Conservation (phyloP, 2,329 filamentous ascomycete genomes). For the Lachnellula cervina region DNA sequence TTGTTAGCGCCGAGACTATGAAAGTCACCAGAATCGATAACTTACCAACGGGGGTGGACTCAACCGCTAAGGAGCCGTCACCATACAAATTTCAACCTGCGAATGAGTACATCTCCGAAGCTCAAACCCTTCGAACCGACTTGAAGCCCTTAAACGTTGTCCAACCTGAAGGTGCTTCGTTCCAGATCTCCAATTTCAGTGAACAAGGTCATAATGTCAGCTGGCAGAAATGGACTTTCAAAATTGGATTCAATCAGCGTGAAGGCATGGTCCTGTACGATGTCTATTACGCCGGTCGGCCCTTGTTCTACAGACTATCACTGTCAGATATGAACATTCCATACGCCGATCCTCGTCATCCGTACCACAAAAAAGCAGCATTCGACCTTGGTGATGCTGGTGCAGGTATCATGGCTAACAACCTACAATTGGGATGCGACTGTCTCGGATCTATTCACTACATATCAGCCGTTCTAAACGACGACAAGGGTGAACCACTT, state of each 20-base stretch:
- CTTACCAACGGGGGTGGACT: conserved; percentile 62
- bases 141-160: conserved; percentile 60
- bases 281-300: conserved; percentile 58
- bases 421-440: conserved; percentile 65
- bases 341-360: conserved; percentile 59
- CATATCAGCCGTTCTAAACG: conserved; percentile 52
- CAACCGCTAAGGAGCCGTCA: conserved; percentile 48
- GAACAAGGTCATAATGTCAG: conserved; percentile 50
- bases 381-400: conserved; percentile 66
- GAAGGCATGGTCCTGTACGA: conserved; percentile 66
- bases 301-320: conserved; percentile 61
- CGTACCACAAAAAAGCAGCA: conserved; percentile 65
- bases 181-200: conserved; percentile 46
- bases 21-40: conserved; percentile 66
- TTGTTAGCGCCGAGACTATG: conserved; percentile 57
- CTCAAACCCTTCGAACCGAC: conserved; percentile 54
- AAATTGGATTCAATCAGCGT: conserved; percentile 56
- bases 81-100: conserved; percentile 52
- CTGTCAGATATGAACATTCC: conserved; percentile 60
- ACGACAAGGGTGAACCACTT: conserved; percentile 54
- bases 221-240: conserved; percentile 64
- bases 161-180: conserved; percentile 61
- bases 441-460: conserved; percentile 68
- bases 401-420: conserved; percentile 63
- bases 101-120: conserved; percentile 63